A percentile compares a stretch with the other conserved stretches of the same genome.
phyloP scores from a whole-genome alignment of 1,139 yeast species.

The Entelexis sorbosivorans region DNA sequence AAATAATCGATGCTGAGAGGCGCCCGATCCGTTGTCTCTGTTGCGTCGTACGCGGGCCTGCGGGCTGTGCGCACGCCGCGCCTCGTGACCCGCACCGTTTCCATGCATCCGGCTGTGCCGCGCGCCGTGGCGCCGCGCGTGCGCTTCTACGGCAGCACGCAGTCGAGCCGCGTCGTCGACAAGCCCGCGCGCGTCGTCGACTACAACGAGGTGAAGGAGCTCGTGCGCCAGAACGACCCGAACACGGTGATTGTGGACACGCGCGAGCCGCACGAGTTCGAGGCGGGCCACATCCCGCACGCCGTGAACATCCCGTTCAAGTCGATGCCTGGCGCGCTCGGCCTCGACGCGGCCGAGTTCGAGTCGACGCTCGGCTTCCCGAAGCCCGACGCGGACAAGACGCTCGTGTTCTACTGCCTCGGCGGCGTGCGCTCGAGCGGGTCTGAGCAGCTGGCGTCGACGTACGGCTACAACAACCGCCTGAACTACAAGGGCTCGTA shows the following conservation, averaged over 20 bases:
- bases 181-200: slow-evolving; percentile 43
- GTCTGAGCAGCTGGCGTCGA: slow-evolving; percentile 82
- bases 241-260: slow-evolving; percentile 64
- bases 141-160: slow-evolving; percentile 21
- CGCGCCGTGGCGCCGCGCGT: not conserved
- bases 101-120: not conserved
- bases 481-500: slow-evolving; percentile 60
- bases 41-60: slow-evolving; percentile 2
- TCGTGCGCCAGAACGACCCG: slow-evolving; percentile 29
- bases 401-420: slow-evolving; percentile 79
- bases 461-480: slow-evolving; percentile 68
- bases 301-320: slow-evolving; percentile 84
- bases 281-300: slow-evolving; percentile 62
- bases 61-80: not conserved
- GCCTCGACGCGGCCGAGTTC: slow-evolving; percentile 67
- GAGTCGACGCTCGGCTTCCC: slow-evolving; percentile 66
- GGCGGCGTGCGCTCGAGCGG: slow-evolving; percentile 88
- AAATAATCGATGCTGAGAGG: slow-evolving; percentile 4
- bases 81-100: not conserved
- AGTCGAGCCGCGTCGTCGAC: slow-evolving; percentile 28
- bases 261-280: slow-evolving; percentile 78
- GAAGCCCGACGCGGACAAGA: slow-evolving; percentile 65
- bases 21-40: slow-evolving; percentile 1
- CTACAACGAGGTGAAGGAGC: slow-evolving; percentile 46
- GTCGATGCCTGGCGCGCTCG: slow-evolving; percentile 88